These are phyloP conservation scores for Fusarium dlaminii DNA, from an alignment of 2,329 filamentous ascomycete genomes.

Conservation along the genomic window DNA sequence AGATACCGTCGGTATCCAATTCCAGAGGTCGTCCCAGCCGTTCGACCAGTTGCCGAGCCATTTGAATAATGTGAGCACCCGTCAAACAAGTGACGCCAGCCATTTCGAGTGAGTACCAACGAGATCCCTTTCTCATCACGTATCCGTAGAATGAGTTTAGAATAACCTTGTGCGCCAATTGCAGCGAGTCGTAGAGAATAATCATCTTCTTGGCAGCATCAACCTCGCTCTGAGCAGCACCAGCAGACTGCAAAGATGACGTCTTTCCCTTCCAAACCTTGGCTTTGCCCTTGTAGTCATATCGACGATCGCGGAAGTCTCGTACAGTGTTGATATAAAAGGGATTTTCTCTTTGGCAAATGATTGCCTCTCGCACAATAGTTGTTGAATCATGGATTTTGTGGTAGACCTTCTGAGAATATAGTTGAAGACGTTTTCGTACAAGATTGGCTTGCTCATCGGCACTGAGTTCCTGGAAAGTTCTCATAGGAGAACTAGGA, in stretches of 20 bases:
- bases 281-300: conserved; percentile 98
- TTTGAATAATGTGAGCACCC: conserved; percentile 94
- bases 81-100: conserved; percentile 97
- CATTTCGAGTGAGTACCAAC: conserved; percentile 99
- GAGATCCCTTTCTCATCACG: conserved; percentile 98
- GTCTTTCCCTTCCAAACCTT: conserved; percentile 99
- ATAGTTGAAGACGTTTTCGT: conserved; percentile 88
- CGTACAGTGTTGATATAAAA: conserved; percentile 98
- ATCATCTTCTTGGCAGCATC: conserved; percentile 99
- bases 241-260: conserved; percentile 82
- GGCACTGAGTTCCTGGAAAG: conserved; percentile 80
- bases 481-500: conserved; percentile 73
- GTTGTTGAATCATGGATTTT: conserved; percentile 97
- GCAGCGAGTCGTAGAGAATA: conserved; percentile 91
- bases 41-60: conserved; percentile 93
- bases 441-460: conserved; percentile 86
- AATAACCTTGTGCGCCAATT: conserved; percentile 98
- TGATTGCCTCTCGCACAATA: conserved; percentile 93
- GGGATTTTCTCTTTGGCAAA: conserved; percentile 96
- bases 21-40: conserved; percentile 92
- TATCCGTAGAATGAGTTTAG: conserved; percentile 99
- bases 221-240: conserved; percentile 78
- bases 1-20: conserved; percentile 98
- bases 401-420: conserved; percentile 99
- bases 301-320: conserved; percentile 94